A percentile compares a stretch with the other conserved stretches of the same genome.
These are phyloP conservation scores for Cotoneaster glaucophyllus DNA, from an alignment of 306 rosid genomes.

Conservation along the genomic window DNA sequence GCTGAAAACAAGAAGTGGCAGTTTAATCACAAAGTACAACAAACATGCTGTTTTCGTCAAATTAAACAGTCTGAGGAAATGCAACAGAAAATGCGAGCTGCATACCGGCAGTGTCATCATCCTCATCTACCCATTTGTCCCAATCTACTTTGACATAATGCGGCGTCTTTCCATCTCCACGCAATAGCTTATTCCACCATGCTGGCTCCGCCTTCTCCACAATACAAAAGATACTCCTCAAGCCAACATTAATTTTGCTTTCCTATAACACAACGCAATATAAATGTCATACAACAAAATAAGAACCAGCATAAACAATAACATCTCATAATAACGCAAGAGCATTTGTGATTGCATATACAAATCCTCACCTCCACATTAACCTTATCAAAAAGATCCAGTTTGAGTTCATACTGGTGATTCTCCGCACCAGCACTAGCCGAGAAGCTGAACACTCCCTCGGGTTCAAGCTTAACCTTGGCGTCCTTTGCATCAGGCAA, in stretches of 20 bases:
- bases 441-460: constrained; percentile 63
- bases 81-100: not conserved
- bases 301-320: not conserved
- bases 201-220: constrained; percentile 78
- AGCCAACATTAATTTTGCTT: constrained; percentile 78
- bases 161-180: constrained; percentile 72
- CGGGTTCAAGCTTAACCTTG: constrained; percentile 82
- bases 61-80: not conserved
- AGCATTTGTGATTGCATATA: not conserved
- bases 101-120: constrained; percentile 57
- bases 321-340: not conserved
- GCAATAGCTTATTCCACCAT: constrained; percentile 82
- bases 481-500: constrained; percentile 81
- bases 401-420: constrained; percentile 56
- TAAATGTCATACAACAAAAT: not conserved
- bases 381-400: constrained; percentile 90
- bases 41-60: not conserved
- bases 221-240: constrained; percentile 64
- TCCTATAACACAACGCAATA: constrained; percentile 34
- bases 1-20: not conserved
- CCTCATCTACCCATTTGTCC: constrained; percentile 98
- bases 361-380: constrained; percentile 61
- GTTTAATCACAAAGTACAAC: not conserved
- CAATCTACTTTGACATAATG: constrained; percentile 90
- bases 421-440: constrained; percentile 71